phyloP scores from a whole-genome alignment of 306 rosid genomes.

The Trifolium subterraneum region DNA sequence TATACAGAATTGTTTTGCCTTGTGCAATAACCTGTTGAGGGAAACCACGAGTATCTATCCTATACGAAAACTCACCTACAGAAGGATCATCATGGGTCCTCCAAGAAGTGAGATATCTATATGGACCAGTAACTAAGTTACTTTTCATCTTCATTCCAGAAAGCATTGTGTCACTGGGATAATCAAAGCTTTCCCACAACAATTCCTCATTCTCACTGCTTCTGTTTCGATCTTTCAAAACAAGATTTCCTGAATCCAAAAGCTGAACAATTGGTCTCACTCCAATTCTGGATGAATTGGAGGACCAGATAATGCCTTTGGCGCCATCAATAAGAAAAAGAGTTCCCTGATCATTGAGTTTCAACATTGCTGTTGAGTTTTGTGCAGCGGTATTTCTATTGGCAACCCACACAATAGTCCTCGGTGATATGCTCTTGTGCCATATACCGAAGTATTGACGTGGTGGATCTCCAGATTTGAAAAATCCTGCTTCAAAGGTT shows the following conservation, averaged over 20 bases:
- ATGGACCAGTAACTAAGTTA: neutral
- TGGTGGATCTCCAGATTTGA: constrained; percentile 27
- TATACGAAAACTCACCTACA: neutral
- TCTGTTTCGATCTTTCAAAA: neutral
- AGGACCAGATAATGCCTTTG: neutral
- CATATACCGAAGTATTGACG: constrained; percentile 42
- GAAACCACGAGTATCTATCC: neutral
- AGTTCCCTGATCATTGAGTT: neutral
- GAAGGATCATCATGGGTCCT: neutral
- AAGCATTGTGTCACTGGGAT: neutral
- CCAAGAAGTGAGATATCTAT: neutral
- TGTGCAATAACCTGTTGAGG: neutral
- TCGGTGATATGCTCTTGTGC: constrained; percentile 25
- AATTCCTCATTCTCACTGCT: too few species aligned
- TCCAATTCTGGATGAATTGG: neutral
- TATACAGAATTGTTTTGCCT: neutral
- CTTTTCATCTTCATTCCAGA: neutral
- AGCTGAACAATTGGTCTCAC: neutral
- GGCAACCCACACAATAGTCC: neutral
- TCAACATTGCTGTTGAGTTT: neutral
- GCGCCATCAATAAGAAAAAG: neutral
- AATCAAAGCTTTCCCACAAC: neutral
- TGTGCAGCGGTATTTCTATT: neutral
- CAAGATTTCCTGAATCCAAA: neutral
- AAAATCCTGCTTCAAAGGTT: constrained; percentile 43